A percentile compares a stretch with the other conserved stretches of the same genome.
Conservation (phyloP, 345 rosid genomes). For the Salix viminalis region DNA sequence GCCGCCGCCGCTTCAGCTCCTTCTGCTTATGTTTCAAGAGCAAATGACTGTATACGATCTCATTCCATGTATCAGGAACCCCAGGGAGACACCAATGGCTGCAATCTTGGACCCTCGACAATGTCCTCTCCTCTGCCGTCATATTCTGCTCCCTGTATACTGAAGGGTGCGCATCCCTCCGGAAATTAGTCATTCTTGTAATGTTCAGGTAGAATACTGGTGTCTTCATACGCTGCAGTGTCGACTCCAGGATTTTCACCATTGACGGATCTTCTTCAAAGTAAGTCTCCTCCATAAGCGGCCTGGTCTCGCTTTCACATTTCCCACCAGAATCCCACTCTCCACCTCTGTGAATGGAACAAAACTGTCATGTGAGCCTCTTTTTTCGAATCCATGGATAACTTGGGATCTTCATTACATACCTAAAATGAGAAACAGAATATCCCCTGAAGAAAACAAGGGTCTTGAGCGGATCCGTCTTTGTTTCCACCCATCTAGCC, state of each 20-base stretch:
- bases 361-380: too few relatives aligned
- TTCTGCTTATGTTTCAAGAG: conserved; percentile 14
- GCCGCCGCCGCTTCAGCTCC: not conserved
- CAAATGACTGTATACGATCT: conserved; percentile 35
- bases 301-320: conserved; percentile 37
- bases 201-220: conserved; percentile 36
- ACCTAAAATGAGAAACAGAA: conserved; percentile 41
- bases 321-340: conserved; percentile 48
- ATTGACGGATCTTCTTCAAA: conserved; percentile 28
- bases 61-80: conserved; percentile 54
- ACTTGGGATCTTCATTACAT: not conserved
- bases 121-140: conserved; percentile 24
- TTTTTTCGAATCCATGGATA: not conserved
- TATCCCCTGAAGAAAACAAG: conserved; percentile 42
- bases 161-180: conserved; percentile 47
- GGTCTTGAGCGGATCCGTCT: conserved; percentile 32
- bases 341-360: conserved; percentile 31
- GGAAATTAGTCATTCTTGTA: conserved; percentile 38
- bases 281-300: conserved; percentile 20
- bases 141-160: conserved; percentile 31
- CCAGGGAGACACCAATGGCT: conserved; percentile 64
- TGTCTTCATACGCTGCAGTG: conserved; percentile 30
- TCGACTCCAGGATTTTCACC: conserved; percentile 36
- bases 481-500: conserved; percentile 45
- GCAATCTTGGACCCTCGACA: conserved; percentile 37